Evolutionary conservation across 495 filamentous ascomycete species (phyloP), one percentile per base, ranked within the genome.

Genomic region (Amorphotheca resinae): DNA sequence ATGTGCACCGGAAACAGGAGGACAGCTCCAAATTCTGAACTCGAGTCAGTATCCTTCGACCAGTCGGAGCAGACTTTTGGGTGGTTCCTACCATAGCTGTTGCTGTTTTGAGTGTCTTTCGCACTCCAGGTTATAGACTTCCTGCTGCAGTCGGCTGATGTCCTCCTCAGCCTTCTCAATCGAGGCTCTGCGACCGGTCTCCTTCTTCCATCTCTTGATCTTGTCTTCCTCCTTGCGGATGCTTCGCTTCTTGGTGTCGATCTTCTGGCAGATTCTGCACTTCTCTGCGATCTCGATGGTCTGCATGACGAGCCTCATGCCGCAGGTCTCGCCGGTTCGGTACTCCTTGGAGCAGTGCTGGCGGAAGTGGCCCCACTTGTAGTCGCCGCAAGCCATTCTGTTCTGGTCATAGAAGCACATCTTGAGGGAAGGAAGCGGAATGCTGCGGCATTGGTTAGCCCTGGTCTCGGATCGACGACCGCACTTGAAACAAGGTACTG

Each of bases 281-380:
- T 55, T 52, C 9, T 50, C 41, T 6, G 9, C 14, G 14, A 32
- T 25, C 9, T 20, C n/a, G 16, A 38, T 34, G 21, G 42, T 38
- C 8, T 41, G 40, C 52, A 55, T 58, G 22, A 53, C 46, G 5
- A 61, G 50, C 68, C 82, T 91, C 70, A 95, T 87, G 54, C 91
- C 91, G 65, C 91, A 98, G 32, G 91, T 96, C 72, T 98, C 91
- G 58, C 91, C 91, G 38, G 82, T 95, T 54, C 93, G 86, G 68
- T 96, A 95, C 57, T 98, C 91, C 64, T 82, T 83, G 60, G 82
- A 79, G 76, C 93, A 98, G 52, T 95, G 91, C 63, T 88, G 75
- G 49, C 84, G 79, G 72, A 96, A 95, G 62, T 79, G 79, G 52
- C 84, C 84, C 91, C 93, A 98, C 64, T 88, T 89, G 78, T 79